Evolutionary conservation across 164 flowering plant genomes (phyloP), one percentile per base, ranked within the genome.

Genomic region (Kingdonia uniflora): DNA sequence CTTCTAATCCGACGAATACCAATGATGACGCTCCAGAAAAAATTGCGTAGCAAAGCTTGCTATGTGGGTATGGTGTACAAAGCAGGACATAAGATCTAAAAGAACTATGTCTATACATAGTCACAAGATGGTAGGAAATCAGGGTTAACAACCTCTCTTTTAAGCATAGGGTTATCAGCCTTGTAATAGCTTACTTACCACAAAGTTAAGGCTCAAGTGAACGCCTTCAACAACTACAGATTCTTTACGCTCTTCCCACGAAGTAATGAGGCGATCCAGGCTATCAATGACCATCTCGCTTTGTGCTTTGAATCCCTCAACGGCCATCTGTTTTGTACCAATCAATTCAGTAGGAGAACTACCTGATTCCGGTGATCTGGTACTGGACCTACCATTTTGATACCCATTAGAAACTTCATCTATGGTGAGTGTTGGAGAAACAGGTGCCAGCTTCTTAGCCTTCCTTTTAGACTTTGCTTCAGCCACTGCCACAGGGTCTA

Each of bases 261-360:
- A 75, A 48, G 90, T 87, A 44, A 87, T 84, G 38, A 87, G 80
- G 60, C 96, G 67, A 65, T 87, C 96, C 50, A 87, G 94, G 69
- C 94, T 85, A 65, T 87, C 96, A 54, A 87, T 87, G 25, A 87
- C 96, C 96, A 87, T 87, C 72, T 87, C 96, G 64, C 96, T 87
- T 63, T 87, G 96, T 54, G 96, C 96, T 65, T 85, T 87, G 43
- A 73, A 87, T 19, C 96, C 96, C 62, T 82, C 90, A 63, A 87
- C 35, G 1, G 96, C 96, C 96, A 87, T 87, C 62, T 79, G 83
- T 55, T 82, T 84, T 22, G 76, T 47, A 65, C 84, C 75, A 51
- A 87, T 72, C 20, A 70, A 48, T 21, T 84, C 90, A 50, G 67
- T 7, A 40, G 39, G 22, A 38, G 15, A 37, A 23, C 74, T 19